Evolutionary conservation across 257 asterid genomes (phyloP).

Genomic region (Solanum appendiculatum): DNA sequence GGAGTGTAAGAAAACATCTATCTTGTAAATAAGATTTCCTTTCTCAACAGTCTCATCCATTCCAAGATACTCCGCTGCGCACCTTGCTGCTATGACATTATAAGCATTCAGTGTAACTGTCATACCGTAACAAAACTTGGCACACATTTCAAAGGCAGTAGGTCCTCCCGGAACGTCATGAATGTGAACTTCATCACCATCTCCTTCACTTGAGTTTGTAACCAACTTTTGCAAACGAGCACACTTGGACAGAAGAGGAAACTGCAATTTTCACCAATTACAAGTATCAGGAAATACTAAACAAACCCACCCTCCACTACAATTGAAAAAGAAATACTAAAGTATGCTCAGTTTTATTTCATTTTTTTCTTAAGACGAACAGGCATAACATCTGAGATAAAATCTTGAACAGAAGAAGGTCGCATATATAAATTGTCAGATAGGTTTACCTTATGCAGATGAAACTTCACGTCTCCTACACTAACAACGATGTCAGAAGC

Average conservation of each 20-base stretch:
- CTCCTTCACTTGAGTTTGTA: neutral
- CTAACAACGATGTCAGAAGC: constrained; percentile 62
- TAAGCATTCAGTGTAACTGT: neutral
- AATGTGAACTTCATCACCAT: neutral
- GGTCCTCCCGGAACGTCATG: neutral
- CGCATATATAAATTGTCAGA: neutral
- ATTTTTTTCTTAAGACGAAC: neutral
- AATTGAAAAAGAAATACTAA: neutral
- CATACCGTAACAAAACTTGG: neutral
- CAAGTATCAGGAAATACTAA: neutral
- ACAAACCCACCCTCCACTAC: neutral
- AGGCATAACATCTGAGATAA: neutral
- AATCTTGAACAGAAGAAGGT: neutral
- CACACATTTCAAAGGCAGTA: neutral
- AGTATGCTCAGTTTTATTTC: neutral
- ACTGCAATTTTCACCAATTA: constrained; percentile 34
- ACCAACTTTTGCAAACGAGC: neutral
- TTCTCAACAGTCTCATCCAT: constrained; percentile 79
- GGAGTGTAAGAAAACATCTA: constrained; percentile 69
- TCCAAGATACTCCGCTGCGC: constrained; percentile 89
- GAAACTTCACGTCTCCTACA: constrained; percentile 22
- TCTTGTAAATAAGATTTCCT: constrained; percentile 77
- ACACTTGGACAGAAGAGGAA: constrained; percentile 84
- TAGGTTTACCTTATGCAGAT: constrained; percentile 79
- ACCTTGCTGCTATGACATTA: constrained; percentile 55